Percentiles rank a stretch among this genome's conserved stretches.
Conservation (phyloP, 805 yeast species). For the Hanseniaspora taiwanica region DNA sequence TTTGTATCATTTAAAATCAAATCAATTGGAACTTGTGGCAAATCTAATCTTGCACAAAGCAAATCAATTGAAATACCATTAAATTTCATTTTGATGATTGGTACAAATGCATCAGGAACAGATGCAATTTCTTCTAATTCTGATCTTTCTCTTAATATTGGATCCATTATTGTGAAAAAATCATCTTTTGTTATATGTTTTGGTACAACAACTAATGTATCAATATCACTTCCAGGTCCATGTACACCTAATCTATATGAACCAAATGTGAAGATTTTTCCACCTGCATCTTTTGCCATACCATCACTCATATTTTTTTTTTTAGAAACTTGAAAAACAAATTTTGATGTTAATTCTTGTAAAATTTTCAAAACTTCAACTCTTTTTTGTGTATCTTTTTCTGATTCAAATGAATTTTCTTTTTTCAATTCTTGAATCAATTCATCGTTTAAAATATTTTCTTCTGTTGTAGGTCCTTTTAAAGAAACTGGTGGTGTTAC, state of each 20-base stretch:
- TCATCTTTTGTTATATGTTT: conserved; percentile 87
- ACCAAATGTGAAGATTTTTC: conserved; percentile 92
- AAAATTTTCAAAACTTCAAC: conserved; percentile 57
- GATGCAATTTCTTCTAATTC: conserved; percentile 86
- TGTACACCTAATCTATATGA: conserved; percentile 91
- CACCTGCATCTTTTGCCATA: conserved; percentile 96
- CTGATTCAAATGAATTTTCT: conserved; percentile 83
- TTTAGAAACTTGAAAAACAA: conserved; percentile 70
- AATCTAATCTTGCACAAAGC: conserved; percentile 68
- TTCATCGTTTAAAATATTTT: conserved; percentile 59
- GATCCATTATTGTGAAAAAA: conserved; percentile 72
- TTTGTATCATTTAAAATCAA: conserved; percentile 76
- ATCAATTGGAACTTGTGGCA: conserved; percentile 69
- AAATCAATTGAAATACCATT: conserved; percentile 89
- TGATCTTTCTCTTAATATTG: conserved; percentile 52
- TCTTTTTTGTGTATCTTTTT: conserved; percentile 69
- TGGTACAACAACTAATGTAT: conserved; percentile 92
- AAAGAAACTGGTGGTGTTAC: conserved; percentile 50
- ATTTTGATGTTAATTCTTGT: conserved; percentile 65
- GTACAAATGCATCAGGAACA: conserved; percentile 97
- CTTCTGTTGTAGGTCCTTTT: conserved; percentile 76
- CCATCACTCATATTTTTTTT: conserved; percentile 91
- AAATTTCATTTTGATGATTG: conserved; percentile 81
- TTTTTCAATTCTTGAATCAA: conserved; percentile 66
- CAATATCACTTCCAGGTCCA: conserved; percentile 98